A percentile compares a stretch with the other conserved stretches of the same genome.
Evolutionary conservation across 1,284 basidiomycete genomes (phyloP).

Genomic region (Papiliotrema flavescens): DNA sequence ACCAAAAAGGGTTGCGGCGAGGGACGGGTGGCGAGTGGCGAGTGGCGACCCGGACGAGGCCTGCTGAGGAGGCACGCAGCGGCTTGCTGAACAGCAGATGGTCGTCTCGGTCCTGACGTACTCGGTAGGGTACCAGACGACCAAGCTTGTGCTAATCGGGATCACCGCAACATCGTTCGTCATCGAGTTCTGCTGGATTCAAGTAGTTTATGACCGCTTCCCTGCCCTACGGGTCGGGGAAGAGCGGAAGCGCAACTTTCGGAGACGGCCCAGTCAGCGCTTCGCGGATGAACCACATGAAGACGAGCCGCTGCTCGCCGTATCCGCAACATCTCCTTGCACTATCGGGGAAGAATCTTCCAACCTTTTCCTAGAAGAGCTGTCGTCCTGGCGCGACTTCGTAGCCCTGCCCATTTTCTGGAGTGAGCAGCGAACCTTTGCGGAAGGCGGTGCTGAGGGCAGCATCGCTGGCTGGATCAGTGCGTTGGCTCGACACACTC

Average conservation of each 20-base stretch:
- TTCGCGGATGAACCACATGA: neutral
- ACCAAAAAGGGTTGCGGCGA: no score
- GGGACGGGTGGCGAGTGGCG: no score
- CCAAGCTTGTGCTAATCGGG: neutral
- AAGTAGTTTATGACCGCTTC: neutral
- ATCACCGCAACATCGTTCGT: neutral
- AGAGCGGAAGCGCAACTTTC: neutral
- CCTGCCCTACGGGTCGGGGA: neutral
- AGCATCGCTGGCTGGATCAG: neutral
- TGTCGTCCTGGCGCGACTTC: slow-evolving; percentile 2
- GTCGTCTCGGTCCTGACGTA: neutral
- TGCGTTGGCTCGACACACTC: neutral
- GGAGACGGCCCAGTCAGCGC: neutral
- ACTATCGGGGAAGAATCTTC: neutral
- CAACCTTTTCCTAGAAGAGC: neutral
- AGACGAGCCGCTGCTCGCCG: neutral
- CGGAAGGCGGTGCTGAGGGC: neutral
- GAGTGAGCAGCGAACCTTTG: neutral
- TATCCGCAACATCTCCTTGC: neutral
- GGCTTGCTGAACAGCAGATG: neutral
- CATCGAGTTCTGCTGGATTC: neutral
- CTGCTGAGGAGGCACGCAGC: no score
- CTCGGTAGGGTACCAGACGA: neutral
- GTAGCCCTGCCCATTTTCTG: neutral
- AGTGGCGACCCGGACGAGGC: no score